phyloP scores from a whole-genome alignment of 148 eudicot species.

The Rhododendron molle region DNA sequence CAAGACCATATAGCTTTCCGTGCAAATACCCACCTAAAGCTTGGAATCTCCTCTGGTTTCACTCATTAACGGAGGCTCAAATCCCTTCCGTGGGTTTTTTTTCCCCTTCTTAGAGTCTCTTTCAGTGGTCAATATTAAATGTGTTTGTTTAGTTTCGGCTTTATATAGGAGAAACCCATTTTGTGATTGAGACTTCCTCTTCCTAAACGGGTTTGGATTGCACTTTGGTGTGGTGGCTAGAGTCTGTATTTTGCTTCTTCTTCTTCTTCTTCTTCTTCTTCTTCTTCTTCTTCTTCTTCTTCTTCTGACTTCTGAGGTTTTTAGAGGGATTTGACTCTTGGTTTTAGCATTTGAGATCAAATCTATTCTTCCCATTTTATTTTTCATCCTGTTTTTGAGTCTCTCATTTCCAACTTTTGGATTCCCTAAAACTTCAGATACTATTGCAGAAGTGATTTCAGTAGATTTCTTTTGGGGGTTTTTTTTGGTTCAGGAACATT shows the following conservation, averaged over 20 bases:
- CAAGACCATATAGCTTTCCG: background rate
- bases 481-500: background rate
- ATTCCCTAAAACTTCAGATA: background rate
- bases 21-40: constrained; percentile 25
- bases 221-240: constrained; percentile 1
- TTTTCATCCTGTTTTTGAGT: background rate
- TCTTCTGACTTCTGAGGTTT: background rate
- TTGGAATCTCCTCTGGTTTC: constrained; percentile 31
- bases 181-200: background rate
- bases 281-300: background rate
- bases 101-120: background rate
- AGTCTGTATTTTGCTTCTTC: background rate
- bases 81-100: constrained; percentile 14
- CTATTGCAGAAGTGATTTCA: background rate
- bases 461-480: background rate
- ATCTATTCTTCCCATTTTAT: background rate
- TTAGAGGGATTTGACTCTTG: background rate
- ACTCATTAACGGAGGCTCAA: constrained; percentile 18
- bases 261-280: background rate
- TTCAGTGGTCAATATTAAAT: background rate
- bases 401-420: background rate
- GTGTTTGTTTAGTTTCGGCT: background rate
- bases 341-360: background rate
- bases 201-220: background rate
- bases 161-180: background rate